phyloP scores from a whole-genome alignment of 176 grass and related monocot species.

The Typha latifolia region DNA sequence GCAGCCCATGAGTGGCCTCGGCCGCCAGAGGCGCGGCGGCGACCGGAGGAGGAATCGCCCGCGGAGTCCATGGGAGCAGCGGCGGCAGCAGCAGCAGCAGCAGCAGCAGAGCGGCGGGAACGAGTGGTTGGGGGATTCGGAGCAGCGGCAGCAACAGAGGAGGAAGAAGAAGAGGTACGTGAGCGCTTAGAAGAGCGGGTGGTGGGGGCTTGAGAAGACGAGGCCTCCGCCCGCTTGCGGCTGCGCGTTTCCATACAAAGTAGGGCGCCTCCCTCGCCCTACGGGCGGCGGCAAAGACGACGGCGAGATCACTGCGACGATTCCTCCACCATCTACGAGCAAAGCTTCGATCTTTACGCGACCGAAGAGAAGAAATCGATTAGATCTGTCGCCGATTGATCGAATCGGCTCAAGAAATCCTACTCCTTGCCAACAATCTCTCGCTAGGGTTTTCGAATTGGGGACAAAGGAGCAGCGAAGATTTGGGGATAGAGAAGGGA shows the following conservation, averaged over 20 bases:
- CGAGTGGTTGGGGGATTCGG: slow-evolving; percentile 21
- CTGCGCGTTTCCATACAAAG: slow-evolving; percentile 97
- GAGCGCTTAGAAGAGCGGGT: slow-evolving; percentile 29
- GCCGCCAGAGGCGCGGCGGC: slow-evolving; percentile 37
- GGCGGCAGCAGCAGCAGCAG: slow-evolving; percentile 1
- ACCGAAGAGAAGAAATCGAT: background rate
- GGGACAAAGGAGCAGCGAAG: background rate
- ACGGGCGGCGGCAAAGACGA: slow-evolving; percentile 19
- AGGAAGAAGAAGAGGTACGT: slow-evolving; percentile 28
- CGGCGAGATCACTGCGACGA: background rate
- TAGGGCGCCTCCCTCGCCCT: slow-evolving; percentile 29
- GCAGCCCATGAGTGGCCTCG: slow-evolving; percentile 12
- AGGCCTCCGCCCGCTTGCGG: slow-evolving; percentile 95
- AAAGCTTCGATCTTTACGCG: background rate
- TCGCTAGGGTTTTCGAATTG: slow-evolving; percentile 3
- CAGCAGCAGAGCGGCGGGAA: slow-evolving; percentile 23
- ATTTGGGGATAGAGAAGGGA: background rate
- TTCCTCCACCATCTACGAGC: background rate
- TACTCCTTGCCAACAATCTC: background rate
- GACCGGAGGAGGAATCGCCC: slow-evolving; percentile 27
- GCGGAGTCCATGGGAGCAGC: slow-evolving; percentile 38
- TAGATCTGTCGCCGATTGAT: background rate
- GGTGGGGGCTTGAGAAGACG: slow-evolving; percentile 61
- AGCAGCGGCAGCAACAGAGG: slow-evolving; percentile 17
- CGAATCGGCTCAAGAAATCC: background rate